phyloP scores from a whole-genome alignment of 2,329 filamentous ascomycete species.

The Neoarthrinium moseri region DNA sequence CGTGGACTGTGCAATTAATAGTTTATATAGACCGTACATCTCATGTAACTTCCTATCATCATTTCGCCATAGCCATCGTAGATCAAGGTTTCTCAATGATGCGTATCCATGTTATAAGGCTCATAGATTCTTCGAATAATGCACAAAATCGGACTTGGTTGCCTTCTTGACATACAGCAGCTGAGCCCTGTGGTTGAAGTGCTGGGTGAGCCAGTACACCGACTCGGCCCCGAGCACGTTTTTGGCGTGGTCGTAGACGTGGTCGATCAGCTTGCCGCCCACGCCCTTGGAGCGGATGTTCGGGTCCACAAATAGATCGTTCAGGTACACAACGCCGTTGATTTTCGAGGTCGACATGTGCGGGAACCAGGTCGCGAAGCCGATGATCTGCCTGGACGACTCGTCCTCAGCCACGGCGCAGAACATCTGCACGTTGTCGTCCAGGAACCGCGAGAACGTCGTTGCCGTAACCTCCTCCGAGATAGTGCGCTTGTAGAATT shows the following conservation, averaged over 20 bases:
- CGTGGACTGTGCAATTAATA: too few species aligned
- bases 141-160: slow-evolving; percentile 2
- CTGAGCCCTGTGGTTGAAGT: slow-evolving; percentile 2
- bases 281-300: background rate
- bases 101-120: too few species aligned
- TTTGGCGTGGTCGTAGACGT: background rate
- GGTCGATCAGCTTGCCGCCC: background rate
- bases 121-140: slow-evolving; percentile 1
- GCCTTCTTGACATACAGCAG: slow-evolving; percentile 2
- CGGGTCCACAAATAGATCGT: slow-evolving; percentile 3
- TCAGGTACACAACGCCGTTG: background rate
- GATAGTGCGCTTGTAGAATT: slow-evolving; percentile 4
- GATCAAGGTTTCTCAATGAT: too few species aligned
- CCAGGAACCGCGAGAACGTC: slow-evolving; percentile 1
- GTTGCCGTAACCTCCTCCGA: background rate
- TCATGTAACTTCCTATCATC: too few species aligned
- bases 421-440: background rate
- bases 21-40: too few species aligned
- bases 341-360: background rate
- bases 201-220: background rate
- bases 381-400: background rate
- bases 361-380: slow-evolving; percentile 5
- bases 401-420: background rate
- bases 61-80: too few species aligned
- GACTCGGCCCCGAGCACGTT: background rate